Percentiles rank a stretch among this genome's conserved stretches.
phyloP scores from a whole-genome alignment of 1,284 basidiomycete species.

The Heliocybe sulcata region DNA sequence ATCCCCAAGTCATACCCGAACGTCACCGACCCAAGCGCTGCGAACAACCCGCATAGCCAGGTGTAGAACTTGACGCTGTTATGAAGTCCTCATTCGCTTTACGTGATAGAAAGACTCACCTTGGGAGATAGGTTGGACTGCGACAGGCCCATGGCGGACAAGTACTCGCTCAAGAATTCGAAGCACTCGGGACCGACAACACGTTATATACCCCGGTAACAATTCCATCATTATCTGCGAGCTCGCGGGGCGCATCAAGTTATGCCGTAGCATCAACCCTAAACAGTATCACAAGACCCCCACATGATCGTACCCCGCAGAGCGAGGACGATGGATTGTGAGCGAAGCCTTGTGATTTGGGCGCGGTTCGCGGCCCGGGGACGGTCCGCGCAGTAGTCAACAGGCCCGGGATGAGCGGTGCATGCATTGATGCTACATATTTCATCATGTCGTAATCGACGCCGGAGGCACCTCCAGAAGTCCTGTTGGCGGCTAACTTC shows the following conservation, averaged over 20 bases:
- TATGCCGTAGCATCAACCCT: too few relatives aligned
- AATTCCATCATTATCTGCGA: too few relatives aligned
- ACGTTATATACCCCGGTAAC: not conserved
- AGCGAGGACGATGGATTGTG: too few relatives aligned
- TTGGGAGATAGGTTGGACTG: not conserved
- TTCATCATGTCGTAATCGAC: not conserved
- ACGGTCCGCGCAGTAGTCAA: too few relatives aligned
- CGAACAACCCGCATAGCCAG: slow-evolving; percentile 59
- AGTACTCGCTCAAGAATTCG: not conserved
- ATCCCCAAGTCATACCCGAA: slow-evolving; percentile 34
- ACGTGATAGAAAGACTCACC: not conserved
- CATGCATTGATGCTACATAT: not conserved
- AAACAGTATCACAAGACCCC: too few relatives aligned
- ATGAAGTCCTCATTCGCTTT: not conserved
- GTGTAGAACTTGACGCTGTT: slow-evolving; percentile 39
- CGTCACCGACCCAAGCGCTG: slow-evolving; percentile 25
- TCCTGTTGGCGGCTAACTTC: not conserved
- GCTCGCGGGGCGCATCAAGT: too few relatives aligned
- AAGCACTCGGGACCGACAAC: not conserved
- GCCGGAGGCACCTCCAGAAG: not conserved
- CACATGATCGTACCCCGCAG: too few relatives aligned
- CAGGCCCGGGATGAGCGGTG: too few relatives aligned
- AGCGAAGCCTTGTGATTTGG: too few relatives aligned
- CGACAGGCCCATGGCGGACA: not conserved
- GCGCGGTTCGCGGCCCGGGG: too few relatives aligned